Percentiles rank a stretch among this genome's conserved stretches.
These are phyloP conservation scores for Ceratobasidium sp. DNA, from an alignment of 1,284 basidiomycete species.

Conservation along the genomic window DNA sequence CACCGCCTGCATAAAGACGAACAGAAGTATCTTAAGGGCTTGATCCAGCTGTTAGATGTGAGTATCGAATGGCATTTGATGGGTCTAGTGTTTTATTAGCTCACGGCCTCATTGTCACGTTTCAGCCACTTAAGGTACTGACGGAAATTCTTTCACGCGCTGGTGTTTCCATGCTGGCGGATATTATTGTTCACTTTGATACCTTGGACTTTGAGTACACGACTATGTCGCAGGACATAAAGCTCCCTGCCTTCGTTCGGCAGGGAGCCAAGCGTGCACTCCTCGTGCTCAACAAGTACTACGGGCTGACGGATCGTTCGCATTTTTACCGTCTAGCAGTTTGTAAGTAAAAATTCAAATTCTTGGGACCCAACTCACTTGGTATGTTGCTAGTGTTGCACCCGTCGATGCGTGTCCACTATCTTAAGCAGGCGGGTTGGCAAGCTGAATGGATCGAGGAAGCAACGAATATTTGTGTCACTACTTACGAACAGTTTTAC, in stretches of 20 bases:
- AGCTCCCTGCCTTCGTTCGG: neutral
- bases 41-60: slow-evolving; percentile 9
- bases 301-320: neutral
- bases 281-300: slow-evolving; percentile 15
- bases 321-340: neutral
- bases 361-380: too few relatives aligned
- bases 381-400: slow-evolving; percentile 14
- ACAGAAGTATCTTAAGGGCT: neutral
- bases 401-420: slow-evolving; percentile 7
- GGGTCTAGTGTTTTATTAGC: neutral
- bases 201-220: neutral
- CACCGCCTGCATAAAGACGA: slow-evolving; percentile 5
- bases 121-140: slow-evolving; percentile 3
- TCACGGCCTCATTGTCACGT: neutral
- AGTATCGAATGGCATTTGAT: neutral
- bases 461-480: neutral
- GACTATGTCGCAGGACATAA: neutral
- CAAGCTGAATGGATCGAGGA: slow-evolving; percentile 16
- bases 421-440: slow-evolving; percentile 1
- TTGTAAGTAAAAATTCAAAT: slow-evolving; percentile 8
- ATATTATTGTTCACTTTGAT: slow-evolving; percentile 22
- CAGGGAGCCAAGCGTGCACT: neutral
- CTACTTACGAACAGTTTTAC: slow-evolving; percentile 9
- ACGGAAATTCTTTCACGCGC: slow-evolving; percentile 4
- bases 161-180: slow-evolving; percentile 11